Conservation (phyloP, 257 asterid genomes). For the Ilex asprella region DNA sequence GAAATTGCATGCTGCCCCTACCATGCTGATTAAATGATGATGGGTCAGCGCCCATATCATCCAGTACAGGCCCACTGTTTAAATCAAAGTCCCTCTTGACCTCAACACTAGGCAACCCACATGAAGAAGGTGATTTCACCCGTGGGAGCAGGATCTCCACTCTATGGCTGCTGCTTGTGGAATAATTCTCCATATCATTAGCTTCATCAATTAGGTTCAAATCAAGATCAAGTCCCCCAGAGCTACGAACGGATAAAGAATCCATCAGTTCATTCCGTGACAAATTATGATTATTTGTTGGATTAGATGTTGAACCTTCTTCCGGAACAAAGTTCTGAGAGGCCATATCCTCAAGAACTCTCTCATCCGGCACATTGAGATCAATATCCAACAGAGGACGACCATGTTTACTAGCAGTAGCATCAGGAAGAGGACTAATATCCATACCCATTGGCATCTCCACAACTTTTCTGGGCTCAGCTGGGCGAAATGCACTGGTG, state of each 20-base stretch:
- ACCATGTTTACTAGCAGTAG: slow-evolving; percentile 15
- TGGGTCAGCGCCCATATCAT: slow-evolving; percentile 28
- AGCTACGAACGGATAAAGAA: slow-evolving; percentile 23
- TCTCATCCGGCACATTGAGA: slow-evolving; percentile 51
- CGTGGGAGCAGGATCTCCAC: slow-evolving; percentile 19
- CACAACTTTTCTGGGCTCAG: slow-evolving; percentile 40
- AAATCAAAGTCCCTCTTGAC: slow-evolving; percentile 43
- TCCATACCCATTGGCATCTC: slow-evolving; percentile 15
- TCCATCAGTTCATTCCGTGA: slow-evolving; percentile 18
- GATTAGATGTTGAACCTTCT: slow-evolving; percentile 16
- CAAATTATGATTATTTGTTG: slow-evolving; percentile 13
- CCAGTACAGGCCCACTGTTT: slow-evolving; percentile 43
- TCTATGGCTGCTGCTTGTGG: slow-evolving; percentile 26
- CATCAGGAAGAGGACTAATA: background rate
- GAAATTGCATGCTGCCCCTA: slow-evolving; percentile 38
- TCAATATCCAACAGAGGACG: slow-evolving; percentile 38
- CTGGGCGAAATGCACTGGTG: slow-evolving; percentile 55
- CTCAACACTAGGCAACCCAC: slow-evolving; percentile 26
- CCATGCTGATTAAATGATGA: slow-evolving; percentile 18
- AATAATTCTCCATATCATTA: slow-evolving; percentile 26
- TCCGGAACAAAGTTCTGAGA: slow-evolving; percentile 28
- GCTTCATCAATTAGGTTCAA: slow-evolving; percentile 39
- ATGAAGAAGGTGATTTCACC: slow-evolving; percentile 16
- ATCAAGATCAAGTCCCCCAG: slow-evolving; percentile 44
- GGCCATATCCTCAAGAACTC: slow-evolving; percentile 36